phyloP scores from a whole-genome alignment of 768 basidiomycete genomes.

The Xerocomus brunneocitrinus region DNA sequence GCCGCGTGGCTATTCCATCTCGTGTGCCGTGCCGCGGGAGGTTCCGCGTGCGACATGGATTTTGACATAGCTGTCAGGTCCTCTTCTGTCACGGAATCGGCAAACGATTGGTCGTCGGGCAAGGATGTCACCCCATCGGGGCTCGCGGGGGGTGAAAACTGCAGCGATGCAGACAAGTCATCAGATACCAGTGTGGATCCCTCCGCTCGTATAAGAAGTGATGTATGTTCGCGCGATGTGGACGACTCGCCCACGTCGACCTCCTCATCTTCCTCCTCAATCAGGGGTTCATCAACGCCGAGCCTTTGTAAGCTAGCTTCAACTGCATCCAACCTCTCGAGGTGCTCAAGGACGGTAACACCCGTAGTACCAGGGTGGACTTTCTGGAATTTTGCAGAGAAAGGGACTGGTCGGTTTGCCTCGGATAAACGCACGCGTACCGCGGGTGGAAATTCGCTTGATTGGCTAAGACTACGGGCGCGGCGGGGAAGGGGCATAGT shows the following conservation, averaged over 20 bases:
- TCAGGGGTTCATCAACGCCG: conserved; percentile 52
- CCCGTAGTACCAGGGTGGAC: conserved; percentile 86
- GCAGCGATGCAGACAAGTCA: conserved; percentile 33
- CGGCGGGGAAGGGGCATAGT: conserved; percentile 54
- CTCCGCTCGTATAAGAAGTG: conserved; percentile 30
- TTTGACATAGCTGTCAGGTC: conserved; percentile 72
- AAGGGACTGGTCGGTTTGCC: conserved; percentile 70
- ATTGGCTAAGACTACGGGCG: conserved; percentile 54
- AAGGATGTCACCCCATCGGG: conserved; percentile 50
- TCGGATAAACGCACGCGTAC: conserved; percentile 61
- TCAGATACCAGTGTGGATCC: conserved; percentile 3
- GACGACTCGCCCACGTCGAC: conserved; percentile 62
- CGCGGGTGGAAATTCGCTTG: conserved; percentile 72
- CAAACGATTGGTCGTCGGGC: conserved; percentile 48
- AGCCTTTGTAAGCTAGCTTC: conserved; percentile 75
- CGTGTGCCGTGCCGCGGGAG: conserved; percentile 34
- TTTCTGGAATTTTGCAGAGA: conserved; percentile 77
- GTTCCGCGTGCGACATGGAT: conserved; percentile 68
- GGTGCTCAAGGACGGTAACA: conserved; percentile 77
- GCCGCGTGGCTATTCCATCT: conserved; percentile 34
- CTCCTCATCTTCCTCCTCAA: conserved; percentile 48
- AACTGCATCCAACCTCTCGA: conserved; percentile 80
- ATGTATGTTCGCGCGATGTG: conserved; percentile 12
- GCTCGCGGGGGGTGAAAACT: conserved; percentile 56
- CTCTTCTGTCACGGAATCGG: conserved; percentile 61